Evolutionary conservation across 148 eudicot species (phyloP), one percentile per base, ranked within the genome.

Genomic region (Pouteria glomerata): DNA sequence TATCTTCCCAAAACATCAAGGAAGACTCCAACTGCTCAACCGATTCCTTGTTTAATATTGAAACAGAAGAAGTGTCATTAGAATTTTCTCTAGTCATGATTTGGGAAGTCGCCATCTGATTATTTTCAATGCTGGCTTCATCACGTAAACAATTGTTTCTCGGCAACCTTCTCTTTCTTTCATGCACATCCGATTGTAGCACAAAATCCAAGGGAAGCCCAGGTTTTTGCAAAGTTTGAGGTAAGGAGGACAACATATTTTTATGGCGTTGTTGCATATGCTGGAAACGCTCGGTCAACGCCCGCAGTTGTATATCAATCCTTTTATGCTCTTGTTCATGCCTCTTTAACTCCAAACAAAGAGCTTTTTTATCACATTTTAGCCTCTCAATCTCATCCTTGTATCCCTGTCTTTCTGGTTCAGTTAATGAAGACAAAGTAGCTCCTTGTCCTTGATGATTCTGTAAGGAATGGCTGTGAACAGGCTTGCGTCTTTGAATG

Each of bases 401-500:
- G 23, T 85, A 93, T 37, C 76, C 77, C 74, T 78, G 80, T 80
- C 87, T 86, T 66, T 93, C 98, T 0, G 60, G 59, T 42, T 93
- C 92, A n/a, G 83, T 86, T 51, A 93, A 63, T 23, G 91, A 82
- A 74, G 80, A 31, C 47, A 63, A 82, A 31, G 86, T 74, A 63
- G 64, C 75, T 47, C 79, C 88, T 66, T 75, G 86, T 10, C 74
- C 87, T 31, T 78, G 87, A 26, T 81, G 71, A 83, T 78, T 86
- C 60, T 69, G 82, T 41, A 74, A 8, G 1, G 98, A 90, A 69
- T 93, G 98, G 74, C 98, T 90, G 69, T 93, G 98, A 76, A 93
- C 92, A n/a, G 98, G 96, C 74, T 93, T 93, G 8, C 94, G 88
- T 72, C 98, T 83, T 62, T 90, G 82, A 59, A 93, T 93, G 56